Percentiles rank a stretch among this genome's conserved stretches.
These are phyloP conservation scores for Fragosphaeria purpurea DNA, from an alignment of 2,329 filamentous ascomycete genomes.

Conservation along the genomic window DNA sequence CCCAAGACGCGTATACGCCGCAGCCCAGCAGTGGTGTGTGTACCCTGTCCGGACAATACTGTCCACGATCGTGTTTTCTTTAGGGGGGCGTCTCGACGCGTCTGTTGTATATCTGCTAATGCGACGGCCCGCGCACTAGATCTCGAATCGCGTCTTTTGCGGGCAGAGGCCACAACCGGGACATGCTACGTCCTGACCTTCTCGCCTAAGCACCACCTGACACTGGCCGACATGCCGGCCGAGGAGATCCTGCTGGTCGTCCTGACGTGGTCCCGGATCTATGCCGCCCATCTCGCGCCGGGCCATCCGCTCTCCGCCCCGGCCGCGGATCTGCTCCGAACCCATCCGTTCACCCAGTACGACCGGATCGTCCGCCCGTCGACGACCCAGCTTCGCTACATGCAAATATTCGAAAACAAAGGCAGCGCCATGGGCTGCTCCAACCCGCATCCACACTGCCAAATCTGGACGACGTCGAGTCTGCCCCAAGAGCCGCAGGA, in stretches of 20 bases:
- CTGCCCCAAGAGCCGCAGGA: conserved; percentile 80
- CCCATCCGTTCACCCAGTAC: conserved; percentile 25
- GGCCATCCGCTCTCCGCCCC: conserved; percentile 50
- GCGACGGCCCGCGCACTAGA: conserved; percentile 32
- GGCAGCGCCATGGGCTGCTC: conserved; percentile 97
- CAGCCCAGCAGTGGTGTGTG: conserved; percentile 12
- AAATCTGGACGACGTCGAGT: conserved; percentile 89
- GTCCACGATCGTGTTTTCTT: too few species aligned
- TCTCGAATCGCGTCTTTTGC: conserved; percentile 65
- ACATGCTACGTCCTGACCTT: conserved; percentile 98
- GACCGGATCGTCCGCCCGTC: conserved; percentile 41
- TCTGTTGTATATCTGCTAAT: background rate
- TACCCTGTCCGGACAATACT: too few species aligned
- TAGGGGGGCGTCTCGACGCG: background rate
- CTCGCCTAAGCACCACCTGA: conserved; percentile 80
- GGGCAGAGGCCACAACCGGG: conserved; percentile 77
- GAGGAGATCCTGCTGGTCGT: conserved; percentile 72
- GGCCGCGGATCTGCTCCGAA: conserved; percentile 25
- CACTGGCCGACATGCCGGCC: conserved; percentile 78
- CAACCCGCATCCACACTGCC: conserved; percentile 94
- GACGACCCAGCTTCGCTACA: conserved; percentile 72
- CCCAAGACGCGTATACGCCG: conserved; percentile 66
- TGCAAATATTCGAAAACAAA: conserved; percentile 99
- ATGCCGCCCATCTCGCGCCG: conserved; percentile 68
- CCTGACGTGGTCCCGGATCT: conserved; percentile 85